phyloP scores from a whole-genome alignment of 352 stramenopile genomes.

The Pythium aristosporum region DNA sequence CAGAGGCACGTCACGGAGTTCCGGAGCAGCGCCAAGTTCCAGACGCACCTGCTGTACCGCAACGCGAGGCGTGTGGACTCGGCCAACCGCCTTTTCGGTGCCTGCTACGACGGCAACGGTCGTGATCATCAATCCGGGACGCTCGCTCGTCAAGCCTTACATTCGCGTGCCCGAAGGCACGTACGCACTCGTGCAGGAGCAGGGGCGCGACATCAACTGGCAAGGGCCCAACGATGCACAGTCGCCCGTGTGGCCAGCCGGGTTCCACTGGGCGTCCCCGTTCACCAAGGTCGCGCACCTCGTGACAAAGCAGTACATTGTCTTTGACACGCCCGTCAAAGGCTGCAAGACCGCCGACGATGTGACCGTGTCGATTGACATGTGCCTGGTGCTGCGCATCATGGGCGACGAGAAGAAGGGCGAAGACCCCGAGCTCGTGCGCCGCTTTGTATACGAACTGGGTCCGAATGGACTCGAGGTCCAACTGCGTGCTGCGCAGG shows the following conservation, averaged over 20 bases:
- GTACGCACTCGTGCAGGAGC: slow-evolving; percentile 87
- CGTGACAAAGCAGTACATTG: slow-evolving; percentile 87
- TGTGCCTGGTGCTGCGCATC: slow-evolving; percentile 88
- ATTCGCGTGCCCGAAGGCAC: slow-evolving; percentile 88
- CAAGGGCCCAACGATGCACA: slow-evolving; percentile 41
- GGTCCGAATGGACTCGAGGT: slow-evolving; percentile 81
- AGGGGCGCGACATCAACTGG: slow-evolving; percentile 77
- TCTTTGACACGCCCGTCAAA: slow-evolving; percentile 88
- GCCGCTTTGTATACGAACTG: slow-evolving; percentile 88
- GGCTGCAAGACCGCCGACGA: slow-evolving; percentile 89
- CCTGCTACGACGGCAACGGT: slow-evolving; percentile 82
- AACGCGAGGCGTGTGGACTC: slow-evolving; percentile 59
- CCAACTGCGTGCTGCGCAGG: slow-evolving; percentile 79
- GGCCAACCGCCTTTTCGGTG: slow-evolving; percentile 73
- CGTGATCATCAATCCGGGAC: slow-evolving; percentile 71
- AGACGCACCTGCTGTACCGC: slow-evolving; percentile 67
- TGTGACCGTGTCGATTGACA: slow-evolving; percentile 85
- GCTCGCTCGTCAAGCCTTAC: slow-evolving; percentile 63
- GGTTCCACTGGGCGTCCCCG: slow-evolving; percentile 68
- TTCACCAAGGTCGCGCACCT: slow-evolving; percentile 87
- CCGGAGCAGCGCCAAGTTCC: slow-evolving; percentile 29
- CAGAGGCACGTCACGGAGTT: slow-evolving; percentile 15
- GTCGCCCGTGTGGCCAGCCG: slow-evolving; percentile 76
- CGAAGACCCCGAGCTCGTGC: slow-evolving; percentile 83
- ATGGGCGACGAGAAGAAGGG: slow-evolving; percentile 82